These are phyloP conservation scores for Solanum paucissectum DNA, from an alignment of 257 asterid species.

Conservation along the genomic window DNA sequence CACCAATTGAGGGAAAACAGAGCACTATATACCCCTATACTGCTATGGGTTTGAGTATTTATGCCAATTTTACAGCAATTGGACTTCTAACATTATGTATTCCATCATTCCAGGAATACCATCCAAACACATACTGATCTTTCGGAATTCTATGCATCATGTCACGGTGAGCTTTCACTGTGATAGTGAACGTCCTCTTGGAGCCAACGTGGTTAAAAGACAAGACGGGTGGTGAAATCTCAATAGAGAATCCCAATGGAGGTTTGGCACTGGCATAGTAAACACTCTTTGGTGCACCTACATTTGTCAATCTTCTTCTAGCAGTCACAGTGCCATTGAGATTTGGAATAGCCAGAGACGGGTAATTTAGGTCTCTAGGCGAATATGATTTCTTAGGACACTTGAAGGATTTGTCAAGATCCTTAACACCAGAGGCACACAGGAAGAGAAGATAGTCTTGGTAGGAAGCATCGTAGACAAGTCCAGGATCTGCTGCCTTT, in stretches of 20 bases:
- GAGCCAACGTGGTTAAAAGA: conserved; percentile 34
- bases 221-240: conserved; percentile 50
- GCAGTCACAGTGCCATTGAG: conserved; percentile 33
- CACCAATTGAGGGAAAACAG: background rate
- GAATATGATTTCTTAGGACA: conserved; percentile 39
- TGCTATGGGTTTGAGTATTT: background rate
- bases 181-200: conserved; percentile 51
- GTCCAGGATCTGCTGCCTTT: conserved; percentile 88
- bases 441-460: conserved; percentile 59
- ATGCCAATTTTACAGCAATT: conserved; percentile 31
- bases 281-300: conserved; percentile 39
- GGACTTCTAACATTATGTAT: conserved; percentile 30
- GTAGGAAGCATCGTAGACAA: conserved; percentile 73
- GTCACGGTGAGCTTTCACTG: conserved; percentile 26
- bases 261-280: conserved; percentile 49
- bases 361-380: conserved; percentile 50
- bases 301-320: conserved; percentile 62
- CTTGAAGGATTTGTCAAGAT: conserved; percentile 25
- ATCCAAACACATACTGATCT: conserved; percentile 24
- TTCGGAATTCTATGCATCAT: background rate
- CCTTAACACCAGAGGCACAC: conserved; percentile 29
- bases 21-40: background rate
- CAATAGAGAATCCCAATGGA: conserved; percentile 53
- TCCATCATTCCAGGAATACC: conserved; percentile 30
- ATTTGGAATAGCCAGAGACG: conserved; percentile 57